Conservation (phyloP, 2,329 filamentous ascomycete genomes). For the Pseudophaeomoniella oleicola region DNA sequence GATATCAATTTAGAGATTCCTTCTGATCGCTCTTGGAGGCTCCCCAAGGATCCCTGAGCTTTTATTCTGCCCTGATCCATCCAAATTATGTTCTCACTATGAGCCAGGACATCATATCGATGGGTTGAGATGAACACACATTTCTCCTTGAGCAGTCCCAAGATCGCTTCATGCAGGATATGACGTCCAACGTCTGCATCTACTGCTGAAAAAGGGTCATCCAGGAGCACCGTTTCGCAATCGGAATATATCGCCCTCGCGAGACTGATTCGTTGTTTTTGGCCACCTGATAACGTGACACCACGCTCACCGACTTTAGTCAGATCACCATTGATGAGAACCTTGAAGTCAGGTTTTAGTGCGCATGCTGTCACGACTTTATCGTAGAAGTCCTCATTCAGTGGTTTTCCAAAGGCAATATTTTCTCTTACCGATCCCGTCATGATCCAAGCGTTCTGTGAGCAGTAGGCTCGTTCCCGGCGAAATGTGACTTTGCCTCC, state of each 20-base stretch:
- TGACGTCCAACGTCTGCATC: constrained; percentile 47
- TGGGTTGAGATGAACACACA: constrained; percentile 86
- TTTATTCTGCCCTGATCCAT: constrained; percentile 77
- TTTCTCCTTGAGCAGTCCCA: constrained; percentile 75
- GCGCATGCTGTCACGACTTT: constrained; percentile 78
- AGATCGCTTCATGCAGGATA: constrained; percentile 88
- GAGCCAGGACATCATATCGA: constrained; percentile 80
- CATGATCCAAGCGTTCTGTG: constrained; percentile 96
- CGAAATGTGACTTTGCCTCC: constrained; percentile 59
- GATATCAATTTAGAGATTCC: constrained; percentile 76
- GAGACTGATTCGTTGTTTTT: constrained; percentile 91
- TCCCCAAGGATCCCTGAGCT: constrained; percentile 77
- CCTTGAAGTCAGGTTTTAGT: constrained; percentile 70
- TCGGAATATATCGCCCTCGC: constrained; percentile 62
- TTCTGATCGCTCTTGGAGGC: constrained; percentile 65
- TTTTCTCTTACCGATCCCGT: constrained; percentile 80
- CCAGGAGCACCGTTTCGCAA: constrained; percentile 48
- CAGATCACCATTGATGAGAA: constrained; percentile 74
- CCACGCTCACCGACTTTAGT: constrained; percentile 94
- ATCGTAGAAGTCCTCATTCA: constrained; percentile 65
- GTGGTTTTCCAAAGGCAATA: constrained; percentile 73
- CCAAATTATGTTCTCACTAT: constrained; percentile 85
- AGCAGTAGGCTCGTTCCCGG: constrained; percentile 75
- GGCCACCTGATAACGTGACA: constrained; percentile 87
- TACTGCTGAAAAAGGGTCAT: constrained; percentile 45